phyloP scores from a whole-genome alignment of 371 early-diverging fungal genomes.

The Mucor racemosus region DNA sequence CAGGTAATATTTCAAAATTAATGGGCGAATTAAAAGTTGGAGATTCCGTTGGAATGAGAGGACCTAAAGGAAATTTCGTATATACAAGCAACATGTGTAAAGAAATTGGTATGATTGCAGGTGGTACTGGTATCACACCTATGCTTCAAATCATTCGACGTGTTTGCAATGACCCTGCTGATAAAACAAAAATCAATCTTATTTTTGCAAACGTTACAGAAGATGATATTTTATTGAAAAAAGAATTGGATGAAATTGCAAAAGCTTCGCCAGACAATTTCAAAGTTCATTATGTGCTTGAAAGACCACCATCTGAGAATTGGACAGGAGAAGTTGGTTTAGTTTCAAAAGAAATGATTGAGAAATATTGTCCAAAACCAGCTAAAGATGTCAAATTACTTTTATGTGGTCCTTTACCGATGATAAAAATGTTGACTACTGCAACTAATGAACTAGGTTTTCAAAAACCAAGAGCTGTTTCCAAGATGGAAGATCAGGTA shows the following conservation, averaged over 20 bases:
- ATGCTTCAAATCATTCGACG: constrained; percentile 90
- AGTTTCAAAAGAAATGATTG: constrained; percentile 78
- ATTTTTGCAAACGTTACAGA: constrained; percentile 89
- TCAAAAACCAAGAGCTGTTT: constrained; percentile 77
- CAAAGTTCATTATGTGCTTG: constrained; percentile 81
- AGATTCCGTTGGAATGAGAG: constrained; percentile 81
- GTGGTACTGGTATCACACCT: constrained; percentile 93
- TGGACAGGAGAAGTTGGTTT: constrained; percentile 88
- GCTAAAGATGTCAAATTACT: constrained; percentile 83
- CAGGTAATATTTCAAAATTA: constrained; percentile 84
- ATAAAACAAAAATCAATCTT: constrained; percentile 76
- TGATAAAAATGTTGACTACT: constrained; percentile 79
- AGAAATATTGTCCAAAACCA: constrained; percentile 70
- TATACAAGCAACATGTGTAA: constrained; percentile 86
- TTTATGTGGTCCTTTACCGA: constrained; percentile 86
- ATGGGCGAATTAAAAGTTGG: constrained; percentile 79
- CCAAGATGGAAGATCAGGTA: constrained; percentile 86
- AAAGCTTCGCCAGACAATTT: constrained; percentile 79
- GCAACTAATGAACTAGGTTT: constrained; percentile 71
- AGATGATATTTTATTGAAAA: constrained; percentile 84
- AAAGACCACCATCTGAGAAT: constrained; percentile 68
- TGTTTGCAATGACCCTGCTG: constrained; percentile 77
- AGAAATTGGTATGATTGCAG: constrained; percentile 92
- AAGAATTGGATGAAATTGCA: constrained; percentile 79
- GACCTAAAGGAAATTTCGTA: constrained; percentile 91